Evolutionary conservation across 1,284 basidiomycete genomes (phyloP).

Genomic region (Porphyrellus sp.): DNA sequence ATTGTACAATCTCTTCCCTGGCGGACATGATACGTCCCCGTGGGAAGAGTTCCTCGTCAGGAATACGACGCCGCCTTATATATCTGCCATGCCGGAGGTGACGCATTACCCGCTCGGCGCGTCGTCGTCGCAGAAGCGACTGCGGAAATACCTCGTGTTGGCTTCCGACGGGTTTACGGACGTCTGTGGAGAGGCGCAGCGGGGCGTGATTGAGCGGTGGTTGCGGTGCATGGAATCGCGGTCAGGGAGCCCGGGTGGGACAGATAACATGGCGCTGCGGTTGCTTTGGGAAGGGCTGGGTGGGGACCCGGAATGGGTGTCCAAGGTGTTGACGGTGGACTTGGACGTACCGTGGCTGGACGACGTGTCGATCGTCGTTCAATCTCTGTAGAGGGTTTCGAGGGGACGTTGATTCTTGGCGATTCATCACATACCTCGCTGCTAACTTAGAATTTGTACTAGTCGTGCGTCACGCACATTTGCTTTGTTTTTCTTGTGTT

Average conservation of each 20-base stretch:
- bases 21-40: slow-evolving; percentile 54
- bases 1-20: slow-evolving; percentile 62
- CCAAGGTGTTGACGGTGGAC: slow-evolving; percentile 60
- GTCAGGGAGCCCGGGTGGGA: slow-evolving; percentile 6
- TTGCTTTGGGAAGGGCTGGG: slow-evolving; percentile 58
- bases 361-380: slow-evolving; percentile 66
- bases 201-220: slow-evolving; percentile 48
- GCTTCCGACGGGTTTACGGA: slow-evolving; percentile 68
- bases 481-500: background rate
- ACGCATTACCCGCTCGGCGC: slow-evolving; percentile 47
- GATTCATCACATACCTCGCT: background rate
- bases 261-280: slow-evolving; percentile 43
- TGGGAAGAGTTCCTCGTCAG: slow-evolving; percentile 65
- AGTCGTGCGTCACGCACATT: no score
- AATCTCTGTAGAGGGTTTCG: slow-evolving; percentile 40
- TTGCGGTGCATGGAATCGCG: slow-evolving; percentile 21
- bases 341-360: slow-evolving; percentile 68
- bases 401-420: background rate
- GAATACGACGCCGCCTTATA: slow-evolving; percentile 66
- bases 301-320: slow-evolving; percentile 53
- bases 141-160: slow-evolving; percentile 54
- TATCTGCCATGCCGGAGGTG: slow-evolving; percentile 62
- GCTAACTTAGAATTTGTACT: slow-evolving; percentile 9
- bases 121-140: slow-evolving; percentile 21
- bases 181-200: slow-evolving; percentile 49